Percentiles rank a stretch among this genome's conserved stretches.
phyloP scores from a whole-genome alignment of 2,329 filamentous ascomycete genomes.

The Sarocladium kiliense region DNA sequence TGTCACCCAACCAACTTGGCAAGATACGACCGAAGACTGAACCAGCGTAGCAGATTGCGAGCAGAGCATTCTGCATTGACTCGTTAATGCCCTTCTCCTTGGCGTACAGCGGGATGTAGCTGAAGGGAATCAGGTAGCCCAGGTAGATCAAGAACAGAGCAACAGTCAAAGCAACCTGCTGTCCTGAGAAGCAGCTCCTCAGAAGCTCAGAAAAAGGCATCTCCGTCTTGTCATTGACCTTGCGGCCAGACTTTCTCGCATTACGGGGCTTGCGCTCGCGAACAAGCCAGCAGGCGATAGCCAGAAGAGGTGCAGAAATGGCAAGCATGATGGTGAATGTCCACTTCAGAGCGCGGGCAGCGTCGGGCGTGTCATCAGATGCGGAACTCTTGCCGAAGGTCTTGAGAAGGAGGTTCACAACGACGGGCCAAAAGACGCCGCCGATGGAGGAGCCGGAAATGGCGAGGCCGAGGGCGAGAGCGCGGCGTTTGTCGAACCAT shows the following conservation, averaged over 20 bases:
- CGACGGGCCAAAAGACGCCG: too few species aligned
- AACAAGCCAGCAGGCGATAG: slow-evolving; percentile 21
- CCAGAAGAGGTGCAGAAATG: slow-evolving; percentile 20
- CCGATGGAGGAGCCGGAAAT: too few species aligned
- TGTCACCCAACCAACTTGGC: too few species aligned
- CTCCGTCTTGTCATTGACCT: too few species aligned
- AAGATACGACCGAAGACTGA: too few species aligned
- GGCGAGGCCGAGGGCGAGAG: too few species aligned
- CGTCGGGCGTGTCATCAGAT: too few species aligned
- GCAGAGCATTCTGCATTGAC: too few species aligned
- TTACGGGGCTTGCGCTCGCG: slow-evolving; percentile 18
- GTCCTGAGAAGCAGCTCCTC: slow-evolving; percentile 18
- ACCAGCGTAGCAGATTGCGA: too few species aligned
- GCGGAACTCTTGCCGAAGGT: too few species aligned
- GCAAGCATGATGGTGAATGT: slow-evolving; percentile 17
- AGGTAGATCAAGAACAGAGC: slow-evolving; percentile 21
- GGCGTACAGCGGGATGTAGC: slow-evolving; percentile 44
- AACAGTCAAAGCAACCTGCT: slow-evolving; percentile 18
- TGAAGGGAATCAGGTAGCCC: slow-evolving; percentile 24
- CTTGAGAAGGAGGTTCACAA: too few species aligned
- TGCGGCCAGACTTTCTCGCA: neutral
- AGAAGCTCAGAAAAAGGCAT: slow-evolving; percentile 17
- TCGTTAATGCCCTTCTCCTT: neutral
- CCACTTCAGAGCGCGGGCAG: slow-evolving; percentile 10
- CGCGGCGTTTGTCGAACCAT: too few species aligned